Evolutionary conservation across 257 asterid species (phyloP).

Genomic region (Solanum chilense): DNA sequence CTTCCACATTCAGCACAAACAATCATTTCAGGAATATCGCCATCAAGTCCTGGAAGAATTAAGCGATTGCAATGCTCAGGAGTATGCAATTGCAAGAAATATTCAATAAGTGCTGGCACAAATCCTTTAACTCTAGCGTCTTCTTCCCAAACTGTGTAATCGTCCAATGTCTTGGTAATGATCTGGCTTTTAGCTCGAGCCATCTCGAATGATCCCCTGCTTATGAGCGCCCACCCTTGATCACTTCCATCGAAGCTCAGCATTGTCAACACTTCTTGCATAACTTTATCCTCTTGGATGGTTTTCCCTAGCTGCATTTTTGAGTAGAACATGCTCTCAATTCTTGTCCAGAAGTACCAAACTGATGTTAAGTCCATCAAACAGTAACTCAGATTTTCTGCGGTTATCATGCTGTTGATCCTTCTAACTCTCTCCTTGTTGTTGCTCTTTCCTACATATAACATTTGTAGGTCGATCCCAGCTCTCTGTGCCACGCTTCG

Average conservation of each 20-base stretch:
- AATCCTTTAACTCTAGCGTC: conserved; percentile 36
- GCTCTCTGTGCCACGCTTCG: conserved; percentile 20
- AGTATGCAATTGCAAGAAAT: conserved; percentile 35
- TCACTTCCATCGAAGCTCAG: conserved; percentile 50
- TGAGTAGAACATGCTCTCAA: conserved; percentile 79
- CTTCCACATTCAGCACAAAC: conserved; percentile 68
- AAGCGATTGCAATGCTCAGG: conserved; percentile 61
- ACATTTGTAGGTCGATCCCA: conserved; percentile 39
- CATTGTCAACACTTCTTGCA: conserved; percentile 48
- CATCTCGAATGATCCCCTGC: conserved; percentile 43
- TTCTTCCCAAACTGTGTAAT: conserved; percentile 38
- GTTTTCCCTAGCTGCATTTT: conserved; percentile 43
- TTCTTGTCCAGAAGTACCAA: conserved; percentile 72
- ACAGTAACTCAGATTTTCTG: conserved; percentile 25
- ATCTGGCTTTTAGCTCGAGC: conserved; percentile 51
- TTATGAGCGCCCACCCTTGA: conserved; percentile 68
- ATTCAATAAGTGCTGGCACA: conserved; percentile 36
- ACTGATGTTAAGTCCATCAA: conserved; percentile 34
- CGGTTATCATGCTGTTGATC: conserved; percentile 16
- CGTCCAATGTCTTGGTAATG: conserved; percentile 21
- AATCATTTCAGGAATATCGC: conserved; percentile 60
- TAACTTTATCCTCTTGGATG: conserved; percentile 31
- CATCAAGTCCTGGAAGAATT: conserved; percentile 56
- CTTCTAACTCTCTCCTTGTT: conserved; percentile 25
- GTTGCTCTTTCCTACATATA: conserved; percentile 47